These are phyloP conservation scores for Eimeria acervulina DNA, from an alignment of 169 alveolate genomes.

Conservation along the genomic window DNA sequence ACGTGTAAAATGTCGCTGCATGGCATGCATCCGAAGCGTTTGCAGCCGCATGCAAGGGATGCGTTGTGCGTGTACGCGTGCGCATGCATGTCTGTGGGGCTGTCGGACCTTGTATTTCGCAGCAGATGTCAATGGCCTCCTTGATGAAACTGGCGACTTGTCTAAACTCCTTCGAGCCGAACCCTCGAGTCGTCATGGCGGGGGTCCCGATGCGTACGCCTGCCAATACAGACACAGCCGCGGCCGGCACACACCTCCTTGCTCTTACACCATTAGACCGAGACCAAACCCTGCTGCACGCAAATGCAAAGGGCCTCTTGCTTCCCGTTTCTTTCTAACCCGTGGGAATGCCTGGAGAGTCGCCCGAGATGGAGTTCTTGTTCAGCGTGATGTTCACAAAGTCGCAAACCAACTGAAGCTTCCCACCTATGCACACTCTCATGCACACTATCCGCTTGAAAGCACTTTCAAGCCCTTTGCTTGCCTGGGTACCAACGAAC, in stretches of 20 bases:
- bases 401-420: conserved; percentile 91
- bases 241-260: background rate
- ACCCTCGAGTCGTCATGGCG: conserved; percentile 97
- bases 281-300: background rate
- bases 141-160: conserved; percentile 85
- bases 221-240: background rate
- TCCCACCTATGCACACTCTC: conserved; percentile 73
- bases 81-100: background rate
- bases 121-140: conserved; percentile 84
- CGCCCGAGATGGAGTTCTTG: conserved; percentile 94
- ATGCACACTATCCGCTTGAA: background rate
- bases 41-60: background rate
- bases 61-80: background rate
- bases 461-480: background rate
- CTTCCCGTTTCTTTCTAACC: conserved; percentile 5
- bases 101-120: conserved; percentile 71
- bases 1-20: background rate
- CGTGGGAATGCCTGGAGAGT: conserved; percentile 84
- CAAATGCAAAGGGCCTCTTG: background rate
- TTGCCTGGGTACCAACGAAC: background rate
- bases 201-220: conserved; percentile 95
- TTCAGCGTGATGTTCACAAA: conserved; percentile 90
- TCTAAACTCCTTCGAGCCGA: conserved; percentile 90
- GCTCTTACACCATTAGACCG: background rate
- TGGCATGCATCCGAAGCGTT: background rate